Evolutionary conservation across 2,329 filamentous ascomycete species (phyloP).

Genomic region (Colletotrichum sp.): DNA sequence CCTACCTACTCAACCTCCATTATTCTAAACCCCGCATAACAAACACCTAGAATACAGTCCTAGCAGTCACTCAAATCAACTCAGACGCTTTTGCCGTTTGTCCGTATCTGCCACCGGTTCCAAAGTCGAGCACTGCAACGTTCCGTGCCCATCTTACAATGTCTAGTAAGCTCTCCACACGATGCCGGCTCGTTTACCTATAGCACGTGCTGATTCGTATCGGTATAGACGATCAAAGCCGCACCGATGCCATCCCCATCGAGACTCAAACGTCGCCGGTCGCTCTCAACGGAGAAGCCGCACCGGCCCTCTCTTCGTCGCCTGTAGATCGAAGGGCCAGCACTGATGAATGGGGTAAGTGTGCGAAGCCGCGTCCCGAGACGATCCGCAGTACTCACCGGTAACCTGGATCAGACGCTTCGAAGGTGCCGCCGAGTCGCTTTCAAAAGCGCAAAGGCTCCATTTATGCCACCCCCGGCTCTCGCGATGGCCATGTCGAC

Average conservation of each 20-base stretch:
- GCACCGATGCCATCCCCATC: neutral
- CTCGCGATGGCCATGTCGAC: conserved; percentile 68
- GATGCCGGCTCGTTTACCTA: too few relatives aligned
- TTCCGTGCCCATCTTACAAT: neutral
- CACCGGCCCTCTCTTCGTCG: conserved; percentile 17
- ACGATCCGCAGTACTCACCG: neutral
- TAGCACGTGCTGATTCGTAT: neutral
- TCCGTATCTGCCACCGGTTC: neutral
- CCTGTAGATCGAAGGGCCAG: conserved; percentile 40
- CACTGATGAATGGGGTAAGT: conserved; percentile 54
- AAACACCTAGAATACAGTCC: neutral
- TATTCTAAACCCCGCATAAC: neutral
- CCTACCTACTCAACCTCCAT: neutral
- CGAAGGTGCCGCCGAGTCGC: conserved; percentile 69
- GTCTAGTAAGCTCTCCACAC: neutral
- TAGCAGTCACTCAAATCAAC: neutral
- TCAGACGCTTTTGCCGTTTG: neutral
- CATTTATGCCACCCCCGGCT: conserved; percentile 69
- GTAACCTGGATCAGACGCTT: conserved; percentile 53
- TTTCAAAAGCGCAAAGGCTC: conserved; percentile 75
- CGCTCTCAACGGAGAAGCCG: neutral
- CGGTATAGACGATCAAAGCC: neutral
- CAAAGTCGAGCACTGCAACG: neutral
- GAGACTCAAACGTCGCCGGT: neutral
- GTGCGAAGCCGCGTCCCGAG: neutral